Percentiles rank a stretch among this genome's conserved stretches.
Conservation (phyloP, 2,329 filamentous ascomycete species). For the Dactylonectria estremocensis region DNA sequence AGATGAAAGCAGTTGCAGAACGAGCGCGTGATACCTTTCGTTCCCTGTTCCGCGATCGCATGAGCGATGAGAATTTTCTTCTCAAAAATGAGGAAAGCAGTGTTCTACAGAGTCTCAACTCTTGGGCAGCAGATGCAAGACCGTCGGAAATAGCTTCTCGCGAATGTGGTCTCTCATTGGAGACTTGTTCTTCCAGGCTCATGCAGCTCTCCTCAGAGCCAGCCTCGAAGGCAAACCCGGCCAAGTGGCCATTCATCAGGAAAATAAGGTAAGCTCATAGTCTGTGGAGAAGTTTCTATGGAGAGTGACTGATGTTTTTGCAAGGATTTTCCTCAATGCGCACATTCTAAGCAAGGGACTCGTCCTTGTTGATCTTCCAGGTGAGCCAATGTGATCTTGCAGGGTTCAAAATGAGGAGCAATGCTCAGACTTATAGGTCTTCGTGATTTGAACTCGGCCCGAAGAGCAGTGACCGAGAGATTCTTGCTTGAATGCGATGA, state of each 20-base stretch:
- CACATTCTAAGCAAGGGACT: constrained; percentile 64
- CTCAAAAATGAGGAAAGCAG: constrained; percentile 16
- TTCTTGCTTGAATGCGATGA: constrained; percentile 63
- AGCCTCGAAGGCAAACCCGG: constrained; percentile 32
- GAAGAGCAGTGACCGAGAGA: constrained; percentile 60
- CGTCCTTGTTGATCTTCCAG: constrained; percentile 64
- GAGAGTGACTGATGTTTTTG: constrained; percentile 30
- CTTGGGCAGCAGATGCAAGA: constrained; percentile 41
- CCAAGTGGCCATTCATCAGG: constrained; percentile 61
- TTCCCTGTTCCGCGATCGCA: constrained; percentile 53
- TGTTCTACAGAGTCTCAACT: constrained; percentile 40
- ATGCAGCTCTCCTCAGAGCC: constrained; percentile 57
- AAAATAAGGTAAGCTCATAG: constrained; percentile 56
- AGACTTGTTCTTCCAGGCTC: constrained; percentile 55
- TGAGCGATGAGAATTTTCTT: constrained; percentile 43
- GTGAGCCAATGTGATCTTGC: constrained; percentile 44
- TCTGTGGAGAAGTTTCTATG: no score
- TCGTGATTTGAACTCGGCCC: constrained; percentile 62
- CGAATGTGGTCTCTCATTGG: constrained; percentile 15
- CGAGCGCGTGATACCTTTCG: constrained; percentile 57
- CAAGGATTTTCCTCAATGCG: constrained; percentile 61
- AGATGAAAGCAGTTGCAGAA: constrained; percentile 48
- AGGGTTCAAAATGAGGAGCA: not conserved
- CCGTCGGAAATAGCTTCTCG: constrained; percentile 20
- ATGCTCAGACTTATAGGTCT: constrained; percentile 53